Conservation (phyloP, 345 rosid genomes). For the Raphanus raphanistrum region DNA sequence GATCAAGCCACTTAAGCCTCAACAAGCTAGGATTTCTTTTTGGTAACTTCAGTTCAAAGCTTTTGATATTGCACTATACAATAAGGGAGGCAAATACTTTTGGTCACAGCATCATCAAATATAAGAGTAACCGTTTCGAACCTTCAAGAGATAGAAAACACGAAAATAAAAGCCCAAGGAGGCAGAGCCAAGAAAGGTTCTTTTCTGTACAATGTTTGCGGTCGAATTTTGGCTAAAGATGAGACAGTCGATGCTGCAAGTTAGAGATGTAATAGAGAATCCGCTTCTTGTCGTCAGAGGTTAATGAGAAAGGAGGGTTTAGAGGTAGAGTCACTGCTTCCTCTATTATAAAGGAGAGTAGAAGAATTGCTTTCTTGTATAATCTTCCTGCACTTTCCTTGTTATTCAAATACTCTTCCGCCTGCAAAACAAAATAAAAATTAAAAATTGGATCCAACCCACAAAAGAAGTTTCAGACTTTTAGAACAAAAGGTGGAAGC, state of each 20-base stretch:
- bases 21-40: neutral
- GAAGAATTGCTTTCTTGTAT: conserved; percentile 67
- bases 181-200: conserved; percentile 20
- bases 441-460: neutral
- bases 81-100: conserved; percentile 23
- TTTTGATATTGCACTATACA: conserved; percentile 32
- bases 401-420: conserved; percentile 63
- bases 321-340: conserved; percentile 64
- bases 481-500: conserved; percentile 12
- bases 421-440: conserved; percentile 40
- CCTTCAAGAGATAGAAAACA: neutral
- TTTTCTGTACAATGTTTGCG: conserved; percentile 33
- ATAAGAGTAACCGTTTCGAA: conserved; percentile 22
- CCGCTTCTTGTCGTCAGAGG: conserved; percentile 50
- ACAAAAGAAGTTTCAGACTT: conserved; percentile 3
- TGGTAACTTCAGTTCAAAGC: neutral
- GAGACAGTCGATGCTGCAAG: conserved; percentile 56
- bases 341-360: conserved; percentile 59
- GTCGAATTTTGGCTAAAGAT: conserved; percentile 35
- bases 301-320: conserved; percentile 56
- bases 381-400: conserved; percentile 49
- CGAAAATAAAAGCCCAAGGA: neutral
- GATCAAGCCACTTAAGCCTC: neutral
- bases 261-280: conserved; percentile 55
- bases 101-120: conserved; percentile 30